Conservation (phyloP, 2,329 filamentous ascomycete species). For the Pezicula carpinea region DNA sequence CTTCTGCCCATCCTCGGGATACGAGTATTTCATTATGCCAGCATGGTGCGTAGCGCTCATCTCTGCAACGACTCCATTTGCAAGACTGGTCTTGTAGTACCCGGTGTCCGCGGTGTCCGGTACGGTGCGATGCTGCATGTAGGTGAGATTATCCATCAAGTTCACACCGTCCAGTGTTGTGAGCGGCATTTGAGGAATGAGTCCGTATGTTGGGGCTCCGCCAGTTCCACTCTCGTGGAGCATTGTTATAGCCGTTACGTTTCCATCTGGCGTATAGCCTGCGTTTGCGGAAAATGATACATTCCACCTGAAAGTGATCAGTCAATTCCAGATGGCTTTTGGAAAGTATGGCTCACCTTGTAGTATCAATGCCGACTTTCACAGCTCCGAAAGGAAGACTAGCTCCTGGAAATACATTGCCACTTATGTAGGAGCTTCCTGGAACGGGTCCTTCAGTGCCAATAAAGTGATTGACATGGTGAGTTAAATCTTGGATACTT, state of each 20-base stretch:
- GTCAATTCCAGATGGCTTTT: constrained; percentile 13
- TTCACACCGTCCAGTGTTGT: constrained; percentile 35
- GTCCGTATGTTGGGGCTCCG: constrained; percentile 53
- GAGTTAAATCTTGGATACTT: constrained; percentile 3
- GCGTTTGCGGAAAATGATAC: constrained; percentile 27
- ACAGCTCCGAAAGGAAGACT: constrained; percentile 37
- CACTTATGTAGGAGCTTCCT: constrained; percentile 37
- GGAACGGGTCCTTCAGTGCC: constrained; percentile 41
- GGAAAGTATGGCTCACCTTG: background rate
- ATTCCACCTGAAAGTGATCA: background rate
- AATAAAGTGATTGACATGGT: constrained; percentile 46
- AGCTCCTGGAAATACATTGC: constrained; percentile 37
- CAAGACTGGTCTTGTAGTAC: constrained; percentile 46
- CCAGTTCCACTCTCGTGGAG: constrained; percentile 54
- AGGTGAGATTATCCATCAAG: constrained; percentile 42
- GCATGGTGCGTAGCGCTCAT: constrained; percentile 44
- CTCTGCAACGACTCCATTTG: constrained; percentile 44
- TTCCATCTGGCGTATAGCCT: constrained; percentile 36
- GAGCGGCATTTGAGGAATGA: constrained; percentile 45
- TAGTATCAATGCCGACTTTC: constrained; percentile 37
- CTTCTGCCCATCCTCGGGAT: constrained; percentile 29
- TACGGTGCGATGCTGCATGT: constrained; percentile 37
- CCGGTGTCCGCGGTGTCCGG: constrained; percentile 44
- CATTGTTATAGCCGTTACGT: constrained; percentile 47
- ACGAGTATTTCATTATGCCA: constrained; percentile 48